Evolutionary conservation across 768 basidiomycete species (phyloP), one percentile per base, ranked within the genome.

Genomic region (Boletellus sp.): DNA sequence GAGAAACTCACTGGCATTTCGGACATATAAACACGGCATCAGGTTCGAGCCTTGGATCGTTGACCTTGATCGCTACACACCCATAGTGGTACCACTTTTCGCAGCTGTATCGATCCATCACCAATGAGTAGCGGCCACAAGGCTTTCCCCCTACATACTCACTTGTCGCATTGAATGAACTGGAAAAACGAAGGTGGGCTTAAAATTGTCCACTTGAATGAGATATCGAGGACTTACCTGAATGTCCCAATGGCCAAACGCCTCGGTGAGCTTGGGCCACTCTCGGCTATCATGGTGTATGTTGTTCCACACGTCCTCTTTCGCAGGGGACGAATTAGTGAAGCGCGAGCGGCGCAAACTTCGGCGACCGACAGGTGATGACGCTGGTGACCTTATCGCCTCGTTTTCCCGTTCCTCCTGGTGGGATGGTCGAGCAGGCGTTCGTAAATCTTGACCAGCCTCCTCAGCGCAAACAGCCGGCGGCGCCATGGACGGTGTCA

Each of bases 81-180:
- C 75, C 79, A 47, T 73, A 76, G 47, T 81, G 79, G 48, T 76
- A 80, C 79, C 79, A 78, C 47, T 53, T 41, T 2, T 67, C 61
- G 46, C 76, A 78, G 6, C 76, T 77, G 7, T 6, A 41, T 28
- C 37, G 5, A 24, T 19, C 22, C 38, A 22, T 26, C 20, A 33
- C 42, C 9, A 31, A 35, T 52, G 19, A 55, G 36, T 31, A 11
- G 7, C 16, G 22, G 16, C 28, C 28, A 28, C 9, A 28, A 8
- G 12, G 4, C 4, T 7, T 26, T 19, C 17, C 10, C 8, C 17
- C 16, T 4, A 20, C n/a, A 0, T 20, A 58, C 70, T 37, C 42
- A 70, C 69, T 55, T 58, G 50, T 72, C 69, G 24, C 69, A 72
- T 49, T 69, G 62, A 22, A 70, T 65, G 39, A 70, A 68, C 69